Conservation (phyloP, 1,284 basidiomycete genomes). For the Trichosporon sp. region DNA sequence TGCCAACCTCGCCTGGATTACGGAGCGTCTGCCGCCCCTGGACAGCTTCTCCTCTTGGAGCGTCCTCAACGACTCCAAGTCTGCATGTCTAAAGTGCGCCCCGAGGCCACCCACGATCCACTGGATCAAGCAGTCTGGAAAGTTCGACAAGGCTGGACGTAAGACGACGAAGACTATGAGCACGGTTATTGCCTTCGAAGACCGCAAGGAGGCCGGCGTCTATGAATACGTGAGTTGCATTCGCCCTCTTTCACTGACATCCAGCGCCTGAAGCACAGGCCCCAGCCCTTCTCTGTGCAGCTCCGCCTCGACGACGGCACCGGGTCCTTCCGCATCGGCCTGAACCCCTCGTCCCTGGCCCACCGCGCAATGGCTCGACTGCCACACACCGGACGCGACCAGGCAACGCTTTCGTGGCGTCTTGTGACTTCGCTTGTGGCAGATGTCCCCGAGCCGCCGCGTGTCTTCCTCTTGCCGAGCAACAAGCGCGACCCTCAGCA, state of each 20-base stretch:
- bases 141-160: constrained; percentile 40
- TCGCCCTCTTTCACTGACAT: neutral
- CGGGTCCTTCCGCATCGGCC: constrained; percentile 74
- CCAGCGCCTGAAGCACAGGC: constrained; percentile 75
- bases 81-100: constrained; percentile 57
- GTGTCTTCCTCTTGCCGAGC: constrained; percentile 62
- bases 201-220: constrained; percentile 73
- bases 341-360: constrained; percentile 80
- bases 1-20: constrained; percentile 74
- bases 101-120: constrained; percentile 68
- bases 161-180: constrained; percentile 31
- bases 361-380: constrained; percentile 81
- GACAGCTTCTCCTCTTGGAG: constrained; percentile 62
- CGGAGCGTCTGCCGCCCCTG: constrained; percentile 72
- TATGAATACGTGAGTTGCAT: constrained; percentile 59
- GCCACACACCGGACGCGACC: constrained; percentile 58
- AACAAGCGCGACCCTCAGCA: constrained; percentile 74
- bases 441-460: constrained; percentile 52
- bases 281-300: constrained; percentile 81
- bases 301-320: constrained; percentile 61
- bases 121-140: constrained; percentile 58
- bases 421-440: constrained; percentile 59
- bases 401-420: constrained; percentile 67
- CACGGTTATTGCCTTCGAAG: constrained; percentile 62
- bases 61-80: constrained; percentile 48